phyloP scores from a whole-genome alignment of 106 monocot genomes.

The Iris macrosiphon region DNA sequence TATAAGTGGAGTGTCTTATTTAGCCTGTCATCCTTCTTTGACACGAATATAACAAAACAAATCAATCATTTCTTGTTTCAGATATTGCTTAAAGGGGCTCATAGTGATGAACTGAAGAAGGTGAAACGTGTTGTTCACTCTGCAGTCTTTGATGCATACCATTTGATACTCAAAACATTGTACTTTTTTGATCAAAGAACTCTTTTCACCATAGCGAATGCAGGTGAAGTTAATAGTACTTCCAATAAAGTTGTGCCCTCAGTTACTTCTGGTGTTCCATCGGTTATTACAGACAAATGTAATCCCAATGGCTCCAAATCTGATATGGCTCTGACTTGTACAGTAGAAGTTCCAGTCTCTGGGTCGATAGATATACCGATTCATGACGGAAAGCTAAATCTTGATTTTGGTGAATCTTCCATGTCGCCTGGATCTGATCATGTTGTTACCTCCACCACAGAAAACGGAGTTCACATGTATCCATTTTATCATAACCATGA shows the following conservation, averaged over 20 bases:
- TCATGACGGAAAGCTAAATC: slow-evolving; percentile 22
- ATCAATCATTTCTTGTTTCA: slow-evolving; percentile 10
- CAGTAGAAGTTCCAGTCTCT: too few relatives aligned
- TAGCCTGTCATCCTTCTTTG: too few relatives aligned
- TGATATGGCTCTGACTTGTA: slow-evolving; percentile 3
- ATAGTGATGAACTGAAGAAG: slow-evolving; percentile 83
- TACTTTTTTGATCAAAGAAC: slow-evolving; percentile 87
- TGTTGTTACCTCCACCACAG: neutral
- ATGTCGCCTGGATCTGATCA: slow-evolving; percentile 1
- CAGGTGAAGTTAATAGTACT: slow-evolving; percentile 5
- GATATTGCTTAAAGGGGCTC: slow-evolving; percentile 86
- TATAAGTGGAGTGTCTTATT: too few relatives aligned
- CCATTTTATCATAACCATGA: neutral
- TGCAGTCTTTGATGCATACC: slow-evolving; percentile 88
- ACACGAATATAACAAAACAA: neutral
- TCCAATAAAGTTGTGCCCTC: neutral
- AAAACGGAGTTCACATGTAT: neutral
- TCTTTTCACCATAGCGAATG: slow-evolving; percentile 34
- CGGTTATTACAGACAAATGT: neutral
- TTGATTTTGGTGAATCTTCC: slow-evolving; percentile 6
- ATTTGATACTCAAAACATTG: slow-evolving; percentile 87
- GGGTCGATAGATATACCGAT: slow-evolving; percentile 39
- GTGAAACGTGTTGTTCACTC: slow-evolving; percentile 71
- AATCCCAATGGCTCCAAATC: slow-evolving; percentile 1
- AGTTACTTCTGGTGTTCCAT: neutral